Conservation (phyloP, 371 early-diverging fungal genomes). For the Mortierella sp. region DNA sequence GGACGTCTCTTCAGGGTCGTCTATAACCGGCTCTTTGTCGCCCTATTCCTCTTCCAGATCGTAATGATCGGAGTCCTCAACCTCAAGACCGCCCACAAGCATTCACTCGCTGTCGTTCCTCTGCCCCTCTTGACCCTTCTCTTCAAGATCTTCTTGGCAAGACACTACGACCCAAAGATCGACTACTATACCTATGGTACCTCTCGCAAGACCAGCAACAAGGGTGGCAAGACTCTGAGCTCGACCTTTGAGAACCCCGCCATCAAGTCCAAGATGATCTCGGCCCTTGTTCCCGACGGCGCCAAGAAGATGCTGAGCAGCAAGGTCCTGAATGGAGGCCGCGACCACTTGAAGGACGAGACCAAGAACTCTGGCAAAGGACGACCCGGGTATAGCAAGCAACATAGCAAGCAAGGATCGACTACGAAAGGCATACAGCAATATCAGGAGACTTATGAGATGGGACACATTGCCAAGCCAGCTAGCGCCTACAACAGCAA, state of each 20-base stretch:
- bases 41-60: constrained; percentile 77
- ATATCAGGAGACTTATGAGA: constrained; percentile 27
- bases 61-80: constrained; percentile 74
- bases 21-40: constrained; percentile 78
- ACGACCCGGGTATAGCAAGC: constrained; percentile 8
- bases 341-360: constrained; percentile 3
- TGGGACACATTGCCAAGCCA: constrained; percentile 29
- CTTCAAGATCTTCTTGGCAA: constrained; percentile 67
- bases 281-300: constrained; percentile 46
- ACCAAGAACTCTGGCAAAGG: constrained; percentile 10
- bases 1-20: constrained; percentile 85
- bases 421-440: not conserved
- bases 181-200: constrained; percentile 63
- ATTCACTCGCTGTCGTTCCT: constrained; percentile 67
- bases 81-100: constrained; percentile 59
- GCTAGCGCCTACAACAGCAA: constrained; percentile 6
- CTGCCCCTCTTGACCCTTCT: constrained; percentile 72
- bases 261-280: constrained; percentile 29
- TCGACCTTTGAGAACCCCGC: constrained; percentile 52
- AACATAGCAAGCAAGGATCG: not conserved
- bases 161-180: constrained; percentile 65
- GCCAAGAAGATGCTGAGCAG: constrained; percentile 51
- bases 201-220: constrained; percentile 26
- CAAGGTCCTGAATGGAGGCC: constrained; percentile 36
- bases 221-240: constrained; percentile 24